These are phyloP conservation scores for Gentiana dahurica DNA, from an alignment of 257 asterid genomes.

Conservation along the genomic window DNA sequence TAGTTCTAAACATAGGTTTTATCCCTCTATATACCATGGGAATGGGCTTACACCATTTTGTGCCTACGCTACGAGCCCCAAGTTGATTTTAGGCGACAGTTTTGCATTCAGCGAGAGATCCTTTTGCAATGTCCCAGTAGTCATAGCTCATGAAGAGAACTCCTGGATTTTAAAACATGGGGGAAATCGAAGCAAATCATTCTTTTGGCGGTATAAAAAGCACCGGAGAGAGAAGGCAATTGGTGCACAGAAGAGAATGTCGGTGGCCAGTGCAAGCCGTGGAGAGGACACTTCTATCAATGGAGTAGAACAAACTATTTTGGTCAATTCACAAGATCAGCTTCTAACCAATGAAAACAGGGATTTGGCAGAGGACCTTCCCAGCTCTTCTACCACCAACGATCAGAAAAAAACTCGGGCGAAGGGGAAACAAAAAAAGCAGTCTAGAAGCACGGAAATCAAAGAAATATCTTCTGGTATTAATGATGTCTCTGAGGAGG, in stretches of 20 bases:
- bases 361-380: constrained; percentile 13
- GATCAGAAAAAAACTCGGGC: constrained; percentile 19
- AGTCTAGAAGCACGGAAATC: constrained; percentile 35
- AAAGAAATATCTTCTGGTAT: constrained; percentile 24
- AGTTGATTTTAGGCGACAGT: constrained; percentile 27
- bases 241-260: constrained; percentile 31
- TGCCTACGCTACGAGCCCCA: constrained; percentile 21
- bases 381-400: constrained; percentile 12
- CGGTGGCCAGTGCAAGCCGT: constrained; percentile 18
- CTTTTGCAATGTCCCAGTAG: constrained; percentile 40
- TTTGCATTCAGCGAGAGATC: constrained; percentile 29
- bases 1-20: constrained; percentile 20
- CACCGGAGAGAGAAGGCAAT: constrained; percentile 21
- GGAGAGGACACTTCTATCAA: constrained; percentile 19
- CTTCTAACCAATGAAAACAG: constrained; percentile 16
- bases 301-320: constrained; percentile 18
- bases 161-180: constrained; percentile 21
- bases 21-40: constrained; percentile 19
- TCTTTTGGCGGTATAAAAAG: constrained; percentile 20
- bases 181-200: constrained; percentile 16
- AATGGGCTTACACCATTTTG: constrained; percentile 22
- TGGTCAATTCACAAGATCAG: constrained; percentile 22
- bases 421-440: constrained; percentile 32
- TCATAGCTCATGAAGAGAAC: constrained; percentile 13
- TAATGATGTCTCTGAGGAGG: constrained; percentile 26